Evolutionary conservation across 805 yeast species (phyloP), one percentile per base, ranked within the genome.

Genomic region (Cyberlindnera bimundalis): DNA sequence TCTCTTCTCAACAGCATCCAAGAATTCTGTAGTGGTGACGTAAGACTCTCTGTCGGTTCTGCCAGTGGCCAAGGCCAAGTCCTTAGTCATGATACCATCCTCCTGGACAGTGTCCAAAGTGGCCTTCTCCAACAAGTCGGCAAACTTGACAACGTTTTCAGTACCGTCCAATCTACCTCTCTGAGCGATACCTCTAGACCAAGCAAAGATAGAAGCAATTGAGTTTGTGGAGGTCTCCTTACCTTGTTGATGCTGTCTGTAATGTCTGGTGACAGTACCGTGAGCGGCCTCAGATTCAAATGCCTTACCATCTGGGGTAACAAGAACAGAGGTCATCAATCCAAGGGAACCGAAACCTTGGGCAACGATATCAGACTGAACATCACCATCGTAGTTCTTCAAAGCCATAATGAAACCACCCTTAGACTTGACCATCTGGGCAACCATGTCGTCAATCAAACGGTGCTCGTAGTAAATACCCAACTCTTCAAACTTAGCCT

Each of bases 261-360:
- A 91, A 66, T 90, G 98, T 70, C 98, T 85, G 35, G 97, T 91
- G 55, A 90, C 98, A 13, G 98, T 91, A 42, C 98, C 98, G 65
- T 91, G 97, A n/a, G 98, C 98, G 44, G 97, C 98, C 73, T 91
- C 98, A 40, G 89, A 71, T 73, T 91, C 97, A 64, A 87, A 90
- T n/a, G 96, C 82, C 71, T 84, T 86, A 19, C 97, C 97, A 65
- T 91, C 97, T 37, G 97, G 95, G 15, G 97, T 81, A 60, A 89
- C 78, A 54, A 91, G 77, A n/a, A 88, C 96, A 4, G 97, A 91
- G 25, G 97, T 89, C 98, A 91, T 91, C 55, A 91, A 76, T 33
- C 98, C 98, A 52, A 91, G 74, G 16, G 97, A 90, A 29, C 98
- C 98, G 58, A 91, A 91, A 28, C 98, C 98, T 70, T 91, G 98